Evolutionary conservation across 768 basidiomycete species (phyloP).

Genomic region (Rubroboletus pulcherrimus): DNA sequence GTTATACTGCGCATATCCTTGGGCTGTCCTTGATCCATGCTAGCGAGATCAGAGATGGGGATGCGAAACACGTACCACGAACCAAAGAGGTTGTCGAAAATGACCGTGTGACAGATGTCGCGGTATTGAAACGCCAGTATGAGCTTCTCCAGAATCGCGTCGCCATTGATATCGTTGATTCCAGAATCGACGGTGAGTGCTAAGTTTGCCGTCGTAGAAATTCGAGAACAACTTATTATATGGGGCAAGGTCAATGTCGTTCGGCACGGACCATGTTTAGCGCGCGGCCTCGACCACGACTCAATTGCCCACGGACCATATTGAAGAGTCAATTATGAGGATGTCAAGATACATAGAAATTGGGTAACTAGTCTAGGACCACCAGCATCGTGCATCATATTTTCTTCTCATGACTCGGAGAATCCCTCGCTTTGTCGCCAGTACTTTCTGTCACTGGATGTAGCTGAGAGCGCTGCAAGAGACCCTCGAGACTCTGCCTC

Average conservation of each 20-base stretch:
- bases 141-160: constrained; percentile 6
- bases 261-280: constrained; percentile 18
- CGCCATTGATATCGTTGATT: constrained; percentile 1
- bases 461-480: constrained; percentile 12
- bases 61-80: constrained; percentile 16
- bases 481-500: constrained; percentile 22
- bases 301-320: neutral
- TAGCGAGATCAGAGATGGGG: neutral
- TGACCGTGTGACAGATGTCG: constrained; percentile 12
- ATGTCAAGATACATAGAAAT: neutral
- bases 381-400: neutral
- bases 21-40: constrained; percentile 10
- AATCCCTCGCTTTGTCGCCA: neutral
- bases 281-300: neutral
- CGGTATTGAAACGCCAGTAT: constrained; percentile 6
- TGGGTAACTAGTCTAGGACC: constrained; percentile 1
- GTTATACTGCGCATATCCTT: constrained; percentile 20
- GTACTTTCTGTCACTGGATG: neutral
- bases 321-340: neutral
- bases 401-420: neutral
- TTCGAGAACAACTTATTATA: neutral
- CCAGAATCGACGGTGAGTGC: neutral
- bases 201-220: neutral
- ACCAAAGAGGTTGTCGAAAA: constrained; percentile 18
- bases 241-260: neutral